phyloP scores from a whole-genome alignment of 805 yeast species.

The Suhomyces xylopsoci region DNA sequence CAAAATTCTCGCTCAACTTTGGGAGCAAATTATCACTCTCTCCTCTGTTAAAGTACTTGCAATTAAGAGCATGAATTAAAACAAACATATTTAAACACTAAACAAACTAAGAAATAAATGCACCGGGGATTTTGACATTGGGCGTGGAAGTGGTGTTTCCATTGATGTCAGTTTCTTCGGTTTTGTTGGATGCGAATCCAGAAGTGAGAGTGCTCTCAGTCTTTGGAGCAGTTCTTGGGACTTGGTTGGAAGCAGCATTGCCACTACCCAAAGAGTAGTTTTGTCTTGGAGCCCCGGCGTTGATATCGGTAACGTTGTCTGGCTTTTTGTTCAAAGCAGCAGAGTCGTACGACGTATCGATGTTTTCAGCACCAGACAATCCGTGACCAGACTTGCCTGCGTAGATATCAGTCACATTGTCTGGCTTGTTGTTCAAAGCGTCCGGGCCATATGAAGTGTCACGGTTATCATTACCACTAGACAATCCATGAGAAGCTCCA shows the following conservation, averaged over 20 bases:
- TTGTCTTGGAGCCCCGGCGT: background rate
- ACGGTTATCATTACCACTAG: background rate
- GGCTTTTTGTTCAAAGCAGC: background rate
- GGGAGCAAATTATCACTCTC: too few relatives aligned
- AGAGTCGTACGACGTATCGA: background rate
- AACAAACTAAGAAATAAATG: constrained; percentile 1
- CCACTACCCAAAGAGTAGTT: background rate
- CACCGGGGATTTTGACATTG: constrained; percentile 1
- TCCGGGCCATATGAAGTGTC: background rate
- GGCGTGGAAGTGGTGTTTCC: background rate
- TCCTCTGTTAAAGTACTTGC: too few relatives aligned
- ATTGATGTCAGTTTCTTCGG: background rate
- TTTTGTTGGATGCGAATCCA: background rate
- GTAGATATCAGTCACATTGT: background rate
- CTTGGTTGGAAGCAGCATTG: background rate
- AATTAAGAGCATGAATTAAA: too few relatives aligned
- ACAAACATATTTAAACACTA: background rate
- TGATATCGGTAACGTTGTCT: background rate
- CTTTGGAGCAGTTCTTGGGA: background rate
- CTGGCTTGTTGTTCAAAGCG: background rate
- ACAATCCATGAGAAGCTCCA: too few relatives aligned
- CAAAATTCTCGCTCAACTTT: background rate
- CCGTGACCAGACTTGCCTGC: background rate
- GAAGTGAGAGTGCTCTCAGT: background rate
- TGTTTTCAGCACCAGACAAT: background rate